Evolutionary conservation across 345 rosid species (phyloP), one percentile per base, ranked within the genome.

Genomic region (Streptanthus diversifolius): DNA sequence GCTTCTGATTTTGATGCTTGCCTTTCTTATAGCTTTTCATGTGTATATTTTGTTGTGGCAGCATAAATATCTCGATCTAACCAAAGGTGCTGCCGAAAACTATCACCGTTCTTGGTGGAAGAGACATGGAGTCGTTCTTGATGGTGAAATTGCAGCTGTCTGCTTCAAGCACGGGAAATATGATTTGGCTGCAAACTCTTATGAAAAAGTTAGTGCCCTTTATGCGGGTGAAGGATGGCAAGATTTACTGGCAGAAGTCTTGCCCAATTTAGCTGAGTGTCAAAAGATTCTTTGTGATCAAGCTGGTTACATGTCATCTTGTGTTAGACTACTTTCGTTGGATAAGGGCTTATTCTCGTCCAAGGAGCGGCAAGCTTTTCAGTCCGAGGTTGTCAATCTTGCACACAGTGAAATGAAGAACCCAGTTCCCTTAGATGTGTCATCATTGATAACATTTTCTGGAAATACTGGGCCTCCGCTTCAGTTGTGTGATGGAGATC

Each of bases 171-270:
- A 79, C 80, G 89, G 93, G 66, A 90, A 90, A 76, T 90, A 79
- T 77, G 99, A 95, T 82, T 83, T 85, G 68, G 99, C 99, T 74
- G 96, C 97, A 74, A 95, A 91, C 82, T 91, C 88, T 39, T 95
- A 91, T 80, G 97, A 95, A 85, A 95, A 95, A 81, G 96, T 95
- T 58, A 91, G 96, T 61, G 99, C 97, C 40, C 88, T 91, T 43
- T 95, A 95, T 79, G 84, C 96, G 4, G 99, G 96, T 41, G 99
- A 91, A 88, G 86, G 96, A 73, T 95, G 99, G 99, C 97, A 91
- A 80, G 96, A 88, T 73, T 80, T 95, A 81, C 79, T 95, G 83
- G 97, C 96, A 70, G 97, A 95, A 62, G 88, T 95, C 72, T 83
- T 95, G 57, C 99, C 99, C 14, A 86, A 87, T 84, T 82, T 95